A percentile compares a stretch with the other conserved stretches of the same genome.
Conservation (phyloP, 371 early-diverging fungal genomes). For the Mucor lusitanicus region DNA sequence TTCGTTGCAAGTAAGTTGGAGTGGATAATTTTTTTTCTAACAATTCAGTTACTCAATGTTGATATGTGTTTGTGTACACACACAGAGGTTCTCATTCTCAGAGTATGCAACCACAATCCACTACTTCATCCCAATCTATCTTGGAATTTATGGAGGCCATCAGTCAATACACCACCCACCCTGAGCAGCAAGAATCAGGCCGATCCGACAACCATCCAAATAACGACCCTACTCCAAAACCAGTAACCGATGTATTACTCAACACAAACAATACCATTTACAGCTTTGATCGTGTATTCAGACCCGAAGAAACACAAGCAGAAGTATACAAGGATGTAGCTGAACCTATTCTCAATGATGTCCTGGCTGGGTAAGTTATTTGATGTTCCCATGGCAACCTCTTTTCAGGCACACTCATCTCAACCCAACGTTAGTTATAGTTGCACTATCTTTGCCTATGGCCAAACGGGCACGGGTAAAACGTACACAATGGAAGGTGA, state of each 20-base stretch:
- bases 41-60: not conserved
- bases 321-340: slow-evolving; percentile 85
- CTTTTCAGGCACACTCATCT: slow-evolving; percentile 6
- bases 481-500: slow-evolving; percentile 91
- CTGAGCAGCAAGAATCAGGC: not conserved
- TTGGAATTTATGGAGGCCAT: not conserved
- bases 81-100: not conserved
- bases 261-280: slow-evolving; percentile 67
- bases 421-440: slow-evolving; percentile 67
- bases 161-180: not conserved
- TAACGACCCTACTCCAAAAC: slow-evolving; percentile 13
- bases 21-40: not conserved
- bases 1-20: slow-evolving; percentile 64
- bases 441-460: slow-evolving; percentile 97
- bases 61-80: not conserved
- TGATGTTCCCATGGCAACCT: slow-evolving; percentile 7
- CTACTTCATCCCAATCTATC: not conserved
- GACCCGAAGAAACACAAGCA: slow-evolving; percentile 80
- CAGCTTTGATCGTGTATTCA: slow-evolving; percentile 93
- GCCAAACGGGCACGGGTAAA: slow-evolving; percentile 93
- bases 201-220: not conserved
- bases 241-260: slow-evolving; percentile 23
- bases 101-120: not conserved
- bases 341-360: slow-evolving; percentile 81
- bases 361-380: slow-evolving; percentile 42